Evolutionary conservation across 177 flowering plant species (phyloP), one percentile per base, ranked within the genome.

Genomic region (Tripterygium wilfordii): DNA sequence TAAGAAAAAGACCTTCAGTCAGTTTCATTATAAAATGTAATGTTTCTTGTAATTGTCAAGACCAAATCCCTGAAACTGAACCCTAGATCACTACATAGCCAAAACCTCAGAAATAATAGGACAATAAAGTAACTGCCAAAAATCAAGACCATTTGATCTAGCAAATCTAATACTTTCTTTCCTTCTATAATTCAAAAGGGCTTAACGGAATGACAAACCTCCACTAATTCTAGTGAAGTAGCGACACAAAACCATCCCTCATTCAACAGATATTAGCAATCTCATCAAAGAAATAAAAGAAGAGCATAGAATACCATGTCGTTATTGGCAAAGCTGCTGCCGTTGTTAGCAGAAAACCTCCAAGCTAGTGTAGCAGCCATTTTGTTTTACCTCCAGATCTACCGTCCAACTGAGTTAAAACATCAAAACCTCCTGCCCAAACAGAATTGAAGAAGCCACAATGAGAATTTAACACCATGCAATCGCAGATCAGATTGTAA

Each of bases 311-410:
- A n/a, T 78, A 88, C 95, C 92, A 66, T 46, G 67, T 85, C 95
- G 65, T 63, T 81, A 32, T 72, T 19, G 30, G 79, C 63, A 64
- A 51, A 78, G 74, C 74, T 44, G 71, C 67, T 60, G 75, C 90
- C 87, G 68, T 79, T 85, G 70, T 68, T 68, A 62, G 72, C 67
- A 55, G 87, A 7, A 33, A 57, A 66, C 68, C 95, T 71, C 87
- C 91, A 73, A 19, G 67, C 72, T 38, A 82, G 48, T 64, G 87
- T 66, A 0, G 95, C 68, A 65, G 92, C 97, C 97, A 85, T 64
- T 79, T 79, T 42, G 57, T 75, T 53, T 38, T 18, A 45, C 23
- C 50, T 42, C 48, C 61, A 60, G 76, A 76, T 76, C 82, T 68
- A 54, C 24, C 46, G 24, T 22, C 45, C 13, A 17, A 49, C 51